Conservation (phyloP, 164 flowering plant species). For the Cinnamomum micranthum region DNA sequence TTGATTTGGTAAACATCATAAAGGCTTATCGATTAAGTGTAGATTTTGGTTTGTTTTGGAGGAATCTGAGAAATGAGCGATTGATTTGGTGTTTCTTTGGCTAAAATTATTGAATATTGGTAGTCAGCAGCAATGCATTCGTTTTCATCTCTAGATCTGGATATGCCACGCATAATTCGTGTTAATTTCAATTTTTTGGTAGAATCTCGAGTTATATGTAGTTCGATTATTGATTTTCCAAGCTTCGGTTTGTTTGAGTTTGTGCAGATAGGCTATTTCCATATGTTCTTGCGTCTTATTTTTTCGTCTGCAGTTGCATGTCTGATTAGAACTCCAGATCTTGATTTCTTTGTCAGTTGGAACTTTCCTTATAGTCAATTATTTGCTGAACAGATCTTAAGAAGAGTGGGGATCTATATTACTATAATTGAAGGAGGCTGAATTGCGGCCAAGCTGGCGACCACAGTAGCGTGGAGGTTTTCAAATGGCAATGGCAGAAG, state of each 20-base stretch:
- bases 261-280: background rate
- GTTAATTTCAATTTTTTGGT: background rate
- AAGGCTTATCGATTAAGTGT: too few relatives aligned
- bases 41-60: background rate
- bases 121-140: background rate
- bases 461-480: constrained; percentile 61
- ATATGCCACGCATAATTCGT: background rate
- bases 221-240: background rate
- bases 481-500: constrained; percentile 58
- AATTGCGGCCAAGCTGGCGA: constrained; percentile 52
- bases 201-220: background rate
- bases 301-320: background rate
- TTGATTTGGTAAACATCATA: too few relatives aligned
- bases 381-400: background rate
- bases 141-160: background rate
- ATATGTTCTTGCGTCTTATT: constrained; percentile 1
- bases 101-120: background rate
- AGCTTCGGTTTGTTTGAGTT: background rate
- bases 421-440: constrained; percentile 4
- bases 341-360: background rate
- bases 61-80: background rate
- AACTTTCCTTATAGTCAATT: background rate
- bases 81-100: background rate
- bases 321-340: background rate
- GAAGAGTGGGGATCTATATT: background rate